These are phyloP conservation scores for Erodium texanum DNA, from an alignment of 441 rosid genomes.

Conservation along the genomic window DNA sequence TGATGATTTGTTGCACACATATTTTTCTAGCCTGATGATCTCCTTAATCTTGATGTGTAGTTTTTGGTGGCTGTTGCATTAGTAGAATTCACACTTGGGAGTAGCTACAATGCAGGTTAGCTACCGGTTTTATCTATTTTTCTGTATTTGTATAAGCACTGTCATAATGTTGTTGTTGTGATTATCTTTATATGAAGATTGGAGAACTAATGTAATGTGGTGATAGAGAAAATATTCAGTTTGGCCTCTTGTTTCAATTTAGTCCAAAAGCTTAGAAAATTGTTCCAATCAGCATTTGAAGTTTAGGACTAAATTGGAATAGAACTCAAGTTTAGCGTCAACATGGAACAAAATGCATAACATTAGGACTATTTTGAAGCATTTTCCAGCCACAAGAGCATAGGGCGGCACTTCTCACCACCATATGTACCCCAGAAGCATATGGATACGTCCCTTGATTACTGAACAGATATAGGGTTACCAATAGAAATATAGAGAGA, in stretches of 20 bases:
- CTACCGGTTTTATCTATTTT: not conserved
- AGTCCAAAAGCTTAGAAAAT: not conserved
- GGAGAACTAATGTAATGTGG: not conserved
- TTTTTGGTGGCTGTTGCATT: not conserved
- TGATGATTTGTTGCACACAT: not conserved
- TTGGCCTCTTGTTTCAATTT: not conserved
- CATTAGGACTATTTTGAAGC: not conserved
- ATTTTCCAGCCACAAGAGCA: not conserved
- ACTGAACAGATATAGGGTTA: not conserved
- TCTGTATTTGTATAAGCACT: not conserved
- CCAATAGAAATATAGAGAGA: not conserved
- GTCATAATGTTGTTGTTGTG: not conserved
- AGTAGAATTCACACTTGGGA: not conserved
- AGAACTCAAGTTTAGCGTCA: not conserved
- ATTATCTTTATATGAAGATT: not conserved
- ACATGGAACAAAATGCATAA: not conserved
- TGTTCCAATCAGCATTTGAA: not conserved
- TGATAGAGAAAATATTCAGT: not conserved
- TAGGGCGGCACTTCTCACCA: not conserved
- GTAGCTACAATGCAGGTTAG: slow-evolving; percentile 37
- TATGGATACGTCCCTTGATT: not conserved
- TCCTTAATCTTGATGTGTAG: not conserved
- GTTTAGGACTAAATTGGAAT: not conserved
- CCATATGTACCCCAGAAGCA: not conserved
- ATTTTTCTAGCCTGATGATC: not conserved